Evolutionary conservation across 1,284 basidiomycete species (phyloP), one percentile per base, ranked within the genome.

Genomic region (Rhodotorula sp.): DNA sequence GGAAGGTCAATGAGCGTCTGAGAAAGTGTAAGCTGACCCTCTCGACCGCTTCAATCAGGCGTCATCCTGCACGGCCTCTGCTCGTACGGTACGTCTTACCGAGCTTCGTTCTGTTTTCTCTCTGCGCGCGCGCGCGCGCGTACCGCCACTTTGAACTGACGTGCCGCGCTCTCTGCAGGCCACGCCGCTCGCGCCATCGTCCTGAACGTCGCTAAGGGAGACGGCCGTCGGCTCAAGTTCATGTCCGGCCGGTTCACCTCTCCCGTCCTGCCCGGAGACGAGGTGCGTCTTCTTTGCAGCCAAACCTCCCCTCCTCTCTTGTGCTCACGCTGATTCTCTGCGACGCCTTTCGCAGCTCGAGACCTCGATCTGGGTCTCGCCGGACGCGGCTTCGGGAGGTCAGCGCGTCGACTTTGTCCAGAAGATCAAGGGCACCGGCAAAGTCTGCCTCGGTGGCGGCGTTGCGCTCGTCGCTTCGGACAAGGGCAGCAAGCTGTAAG

Each of bases 231-330:
- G 8, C 83, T 93, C 71, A 87, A 85, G 71, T 85, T 87, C 78
- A 89, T 90, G 77, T 87, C 88, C 12, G 87, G 86, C 51, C 84
- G 89, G 49, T 93, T 93, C 83, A 91, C 90, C 0, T 85, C 89
- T 20, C 73, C 75, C 31, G 75, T 76, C 57, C 64, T 71, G 3
- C 75, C 75, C 26, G 75, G 73, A 2, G 73, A 76, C 49, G 73
- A 74, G 58, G 71, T 72, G 56, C 31, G 67, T 65, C n/a, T 3
- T 1, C 16, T n/a, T 26, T 6, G 23, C 52, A 29, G 48, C 48
- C 4, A 23, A 1, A 15, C 23, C 29, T 26, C 18, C 46, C 31
- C 20, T 21, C 14, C n/a, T n/a, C n/a, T n/a, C 7, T 34, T 34
- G 7, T 34, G 34, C 34, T 3, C 34, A 47, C 31, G 31, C 16